phyloP scores from a whole-genome alignment of 2,329 filamentous ascomycete genomes.

The Blastomyces percursus region DNA sequence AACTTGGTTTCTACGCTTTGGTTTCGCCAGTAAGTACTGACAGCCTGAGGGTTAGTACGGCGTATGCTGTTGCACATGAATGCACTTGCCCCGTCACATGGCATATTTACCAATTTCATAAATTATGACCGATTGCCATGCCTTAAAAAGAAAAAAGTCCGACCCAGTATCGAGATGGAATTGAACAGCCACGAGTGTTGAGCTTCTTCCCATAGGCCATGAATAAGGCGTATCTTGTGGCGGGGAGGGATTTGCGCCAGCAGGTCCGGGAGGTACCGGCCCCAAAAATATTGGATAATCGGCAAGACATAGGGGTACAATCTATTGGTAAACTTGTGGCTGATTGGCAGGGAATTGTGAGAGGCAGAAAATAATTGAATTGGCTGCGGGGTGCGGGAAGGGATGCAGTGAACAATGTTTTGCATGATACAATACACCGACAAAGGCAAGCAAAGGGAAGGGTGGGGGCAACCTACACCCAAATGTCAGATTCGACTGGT shows the following conservation, averaged over 20 bases:
- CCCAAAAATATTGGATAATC: not conserved
- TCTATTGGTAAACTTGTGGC: not conserved
- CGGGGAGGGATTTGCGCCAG: not conserved
- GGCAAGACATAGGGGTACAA: not conserved
- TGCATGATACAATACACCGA: constrained; percentile 5
- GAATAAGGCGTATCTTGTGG: not conserved
- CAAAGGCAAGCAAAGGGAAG: not conserved
- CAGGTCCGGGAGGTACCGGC: not conserved
- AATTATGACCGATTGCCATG: constrained; percentile 4
- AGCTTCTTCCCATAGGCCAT: not conserved
- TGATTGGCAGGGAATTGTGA: not conserved
- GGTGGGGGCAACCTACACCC: not conserved
- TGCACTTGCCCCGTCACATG: constrained; percentile 4
- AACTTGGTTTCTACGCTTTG: not conserved
- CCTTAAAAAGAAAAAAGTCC: not conserved
- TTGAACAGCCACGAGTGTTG: not conserved
- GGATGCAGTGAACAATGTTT: constrained; percentile 3
- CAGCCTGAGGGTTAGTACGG: constrained; percentile 1
- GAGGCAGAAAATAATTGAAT: not conserved
- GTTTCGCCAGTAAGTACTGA: not conserved
- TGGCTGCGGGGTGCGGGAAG: constrained; percentile 2
- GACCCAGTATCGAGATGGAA: not conserved
- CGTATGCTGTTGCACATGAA: constrained; percentile 3
- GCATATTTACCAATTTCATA: constrained; percentile 1
- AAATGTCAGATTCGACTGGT: not conserved